These are phyloP conservation scores for Yamadazyma endophytica DNA, from an alignment of 805 yeast genomes.

Conservation along the genomic window DNA sequence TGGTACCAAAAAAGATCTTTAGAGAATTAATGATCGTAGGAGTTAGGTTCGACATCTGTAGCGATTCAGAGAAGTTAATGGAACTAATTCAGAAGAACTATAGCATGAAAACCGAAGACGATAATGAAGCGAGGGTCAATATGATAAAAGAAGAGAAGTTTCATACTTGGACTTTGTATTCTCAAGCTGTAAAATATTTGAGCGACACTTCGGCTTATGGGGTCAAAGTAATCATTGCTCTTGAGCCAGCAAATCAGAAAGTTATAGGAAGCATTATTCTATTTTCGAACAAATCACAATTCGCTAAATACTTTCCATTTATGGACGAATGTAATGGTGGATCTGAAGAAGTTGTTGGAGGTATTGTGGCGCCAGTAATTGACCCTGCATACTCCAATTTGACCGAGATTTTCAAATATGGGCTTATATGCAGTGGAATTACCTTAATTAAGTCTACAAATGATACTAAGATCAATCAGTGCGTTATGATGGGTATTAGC, in stretches of 20 bases:
- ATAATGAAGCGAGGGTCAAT: conserved; percentile 4
- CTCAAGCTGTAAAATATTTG: conserved; percentile 31
- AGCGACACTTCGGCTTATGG: conserved; percentile 26
- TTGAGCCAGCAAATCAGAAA: conserved; percentile 48
- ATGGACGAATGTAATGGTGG: conserved; percentile 35
- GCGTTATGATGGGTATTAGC: conserved; percentile 34
- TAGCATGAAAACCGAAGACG: conserved; percentile 10
- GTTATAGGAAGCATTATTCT: conserved; percentile 51
- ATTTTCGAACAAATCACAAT: conserved; percentile 41
- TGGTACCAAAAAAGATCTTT: conserved; percentile 50
- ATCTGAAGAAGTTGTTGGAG: conserved; percentile 31
- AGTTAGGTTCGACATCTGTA: conserved; percentile 53
- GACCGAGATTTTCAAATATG: conserved; percentile 51
- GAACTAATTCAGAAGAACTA: conserved; percentile 26
- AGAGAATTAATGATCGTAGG: conserved; percentile 55
- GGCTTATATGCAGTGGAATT: conserved; percentile 54
- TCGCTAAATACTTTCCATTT: conserved; percentile 50
- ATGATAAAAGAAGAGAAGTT: conserved; percentile 15
- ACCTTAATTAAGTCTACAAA: conserved; percentile 40
- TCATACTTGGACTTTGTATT: conserved; percentile 24
- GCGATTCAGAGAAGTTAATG: conserved; percentile 37
- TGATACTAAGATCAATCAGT: conserved; percentile 23
- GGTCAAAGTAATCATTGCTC: conserved; percentile 46
- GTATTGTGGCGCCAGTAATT: conserved; percentile 49
- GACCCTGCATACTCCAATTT: conserved; percentile 51